Base-by-base conservation (phyloP, 345 rosid genomes). In the Sisymbrium altissimum region DNA sequence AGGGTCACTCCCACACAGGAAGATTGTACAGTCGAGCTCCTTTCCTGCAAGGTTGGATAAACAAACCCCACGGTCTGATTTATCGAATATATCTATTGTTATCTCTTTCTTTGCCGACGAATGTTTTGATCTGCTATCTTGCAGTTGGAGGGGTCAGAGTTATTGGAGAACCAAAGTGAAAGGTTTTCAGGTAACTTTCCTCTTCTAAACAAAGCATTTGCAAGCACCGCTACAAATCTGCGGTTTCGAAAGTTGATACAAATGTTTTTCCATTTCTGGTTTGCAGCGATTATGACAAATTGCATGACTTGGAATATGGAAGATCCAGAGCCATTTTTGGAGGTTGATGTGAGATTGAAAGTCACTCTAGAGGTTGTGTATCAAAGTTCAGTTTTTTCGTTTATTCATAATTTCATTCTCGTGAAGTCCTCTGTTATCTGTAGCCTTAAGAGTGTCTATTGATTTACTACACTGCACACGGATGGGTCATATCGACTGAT, bases 141-240 rank as follows among this genome's bases (percentile, higher is more conserved):
- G 82, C 85, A 89, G 96, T 85, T 91, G 71, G 83, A 83, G 77
- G 97, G 97, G 56, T 89, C 96, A 43, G 83, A 89, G 69, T 35
- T 85, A 18, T 44, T 91, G 75, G 92, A 91, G 71, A 79, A 71
- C 66, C 96, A 91, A 81, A 91, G 87, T 78, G 82, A 85, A 33
- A 82, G 60, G 64, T 87, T 89, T 78, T 85, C 91, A 83, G 97
- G 97, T 88, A 75, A 48, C 35, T 50, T 45, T 32, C 45, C 2
- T 41, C 71, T 41, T 25, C 40, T 59, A 9, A 52, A 19, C 33
- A 38, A 64, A 53, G 33, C 43, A 54, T n/a, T 49, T 55, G 55
- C 9, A 38, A 35, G 43, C 10, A 17, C 7, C 43, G 25, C n/a
- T 44, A 53, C 38, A 23, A 62, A 33, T 49, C 52, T 41, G 40